Conservation (phyloP, 1,139 yeast species). For the Saccharomycopsis phalli region DNA sequence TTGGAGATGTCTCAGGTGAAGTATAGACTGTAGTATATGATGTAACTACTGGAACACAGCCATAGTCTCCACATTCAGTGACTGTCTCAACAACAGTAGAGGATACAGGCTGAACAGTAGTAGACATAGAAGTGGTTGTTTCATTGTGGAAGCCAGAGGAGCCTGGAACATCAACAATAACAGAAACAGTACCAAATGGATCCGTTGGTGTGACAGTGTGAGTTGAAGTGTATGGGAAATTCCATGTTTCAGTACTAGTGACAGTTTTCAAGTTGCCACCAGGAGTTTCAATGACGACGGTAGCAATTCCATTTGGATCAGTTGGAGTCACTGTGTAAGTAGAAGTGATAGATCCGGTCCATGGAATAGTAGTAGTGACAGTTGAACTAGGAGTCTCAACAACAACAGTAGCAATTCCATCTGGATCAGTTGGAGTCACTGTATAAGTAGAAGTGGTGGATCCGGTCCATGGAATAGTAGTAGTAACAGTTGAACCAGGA, state of each 20-base stretch:
- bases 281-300: not conserved
- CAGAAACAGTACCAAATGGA: not conserved
- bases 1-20: too few species aligned
- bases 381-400: not conserved
- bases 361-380: not conserved
- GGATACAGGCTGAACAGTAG: too few species aligned
- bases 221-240: conserved; percentile 1
- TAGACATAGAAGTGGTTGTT: too few species aligned
- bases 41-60: too few species aligned
- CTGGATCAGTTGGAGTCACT: not conserved
- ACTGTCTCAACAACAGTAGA: too few species aligned
- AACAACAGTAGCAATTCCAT: conserved; percentile 1
- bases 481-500: not conserved
- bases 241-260: conserved; percentile 7
- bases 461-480: not conserved
- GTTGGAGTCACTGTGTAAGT: not conserved
- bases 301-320: not conserved
- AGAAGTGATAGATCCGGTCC: not conserved
- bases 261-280: not conserved
- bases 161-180: conserved; percentile 1
- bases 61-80: too few species aligned
- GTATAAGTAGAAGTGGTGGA: not conserved
- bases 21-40: too few species aligned
- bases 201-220: conserved; percentile 2
- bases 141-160: too few species aligned